These are phyloP conservation scores for Neotropicomus parvogracilis DNA, from an alignment of 1,284 basidiomycete species.

Conservation along the genomic window DNA sequence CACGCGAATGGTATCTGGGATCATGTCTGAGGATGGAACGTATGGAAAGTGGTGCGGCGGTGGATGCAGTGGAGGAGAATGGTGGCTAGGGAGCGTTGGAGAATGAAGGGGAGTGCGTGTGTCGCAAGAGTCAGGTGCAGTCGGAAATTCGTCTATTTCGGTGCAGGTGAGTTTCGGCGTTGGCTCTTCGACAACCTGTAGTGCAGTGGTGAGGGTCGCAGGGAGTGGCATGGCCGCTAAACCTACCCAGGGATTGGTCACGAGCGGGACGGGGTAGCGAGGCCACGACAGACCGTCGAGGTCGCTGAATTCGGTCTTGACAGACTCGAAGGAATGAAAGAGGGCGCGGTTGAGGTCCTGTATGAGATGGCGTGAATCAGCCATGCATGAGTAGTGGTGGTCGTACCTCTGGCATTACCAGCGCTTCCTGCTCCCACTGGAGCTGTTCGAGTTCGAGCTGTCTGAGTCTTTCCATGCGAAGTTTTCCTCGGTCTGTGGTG, in stretches of 20 bases:
- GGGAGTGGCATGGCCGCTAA: not conserved
- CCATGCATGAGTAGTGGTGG: too few species aligned
- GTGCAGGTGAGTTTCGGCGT: constrained; percentile 27
- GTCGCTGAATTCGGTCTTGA: constrained; percentile 48
- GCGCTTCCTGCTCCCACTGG: constrained; percentile 46
- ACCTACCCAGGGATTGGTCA: constrained; percentile 28
- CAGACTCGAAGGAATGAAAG: constrained; percentile 39
- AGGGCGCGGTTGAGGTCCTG: constrained; percentile 42
- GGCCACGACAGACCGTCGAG: constrained; percentile 48
- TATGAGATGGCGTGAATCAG: constrained; percentile 6
- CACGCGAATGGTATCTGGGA: constrained; percentile 39
- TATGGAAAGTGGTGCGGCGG: constrained; percentile 19
- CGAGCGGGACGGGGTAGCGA: constrained; percentile 23
- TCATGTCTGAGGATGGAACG: constrained; percentile 35
- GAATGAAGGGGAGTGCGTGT: constrained; percentile 9
- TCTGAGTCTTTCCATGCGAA: constrained; percentile 32
- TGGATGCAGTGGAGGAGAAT: constrained; percentile 9
- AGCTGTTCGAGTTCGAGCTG: constrained; percentile 45
- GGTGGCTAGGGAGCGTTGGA: constrained; percentile 8
- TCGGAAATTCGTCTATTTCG: constrained; percentile 21
- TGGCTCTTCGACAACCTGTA: constrained; percentile 27
- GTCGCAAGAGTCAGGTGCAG: constrained; percentile 5
- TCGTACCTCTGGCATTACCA: constrained; percentile 48
- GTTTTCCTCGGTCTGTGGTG: constrained; percentile 23
- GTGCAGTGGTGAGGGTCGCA: constrained; percentile 3